These are phyloP conservation scores for Mytilinidion resinicola DNA, from an alignment of 495 filamentous ascomycete genomes.

Conservation along the genomic window DNA sequence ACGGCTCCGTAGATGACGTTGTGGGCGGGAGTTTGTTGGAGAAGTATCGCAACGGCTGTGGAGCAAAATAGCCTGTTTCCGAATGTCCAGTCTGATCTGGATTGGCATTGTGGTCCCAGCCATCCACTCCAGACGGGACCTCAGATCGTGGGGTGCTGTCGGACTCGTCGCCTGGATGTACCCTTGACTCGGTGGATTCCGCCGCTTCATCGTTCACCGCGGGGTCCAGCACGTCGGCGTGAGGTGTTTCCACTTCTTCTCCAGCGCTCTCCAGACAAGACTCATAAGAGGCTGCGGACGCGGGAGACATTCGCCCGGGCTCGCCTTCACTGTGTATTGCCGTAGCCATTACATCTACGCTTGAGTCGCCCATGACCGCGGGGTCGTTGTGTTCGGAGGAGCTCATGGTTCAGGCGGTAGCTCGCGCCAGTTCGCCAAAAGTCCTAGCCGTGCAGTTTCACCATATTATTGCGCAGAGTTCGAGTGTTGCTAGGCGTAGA, in stretches of 20 bases:
- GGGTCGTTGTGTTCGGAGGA: conserved; percentile 10
- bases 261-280: too few species aligned
- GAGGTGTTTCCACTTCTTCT: not conserved
- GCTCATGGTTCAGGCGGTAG: conserved; percentile 9
- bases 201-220: not conserved
- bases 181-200: not conserved
- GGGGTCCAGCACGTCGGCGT: not conserved
- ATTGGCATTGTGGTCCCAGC: not conserved
- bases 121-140: conserved; percentile 16
- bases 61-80: conserved; percentile 27
- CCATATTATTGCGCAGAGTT: conserved; percentile 16
- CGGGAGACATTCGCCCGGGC: conserved; percentile 16
- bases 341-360: conserved; percentile 13
- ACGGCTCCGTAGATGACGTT: conserved; percentile 18
- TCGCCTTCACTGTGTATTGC: conserved; percentile 8
- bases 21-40: conserved; percentile 9
- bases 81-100: not conserved
- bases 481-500: not conserved
- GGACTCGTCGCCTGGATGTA: conserved; percentile 14
- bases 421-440: conserved; percentile 17
- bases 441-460: conserved; percentile 9
- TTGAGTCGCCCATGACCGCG: conserved; percentile 11
- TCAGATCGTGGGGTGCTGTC: conserved; percentile 32
- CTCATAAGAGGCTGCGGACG: conserved; percentile 19
- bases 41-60: conserved; percentile 21